phyloP scores from a whole-genome alignment of 2,329 filamentous ascomycete species.

The Clonostachys chloroleuca region DNA sequence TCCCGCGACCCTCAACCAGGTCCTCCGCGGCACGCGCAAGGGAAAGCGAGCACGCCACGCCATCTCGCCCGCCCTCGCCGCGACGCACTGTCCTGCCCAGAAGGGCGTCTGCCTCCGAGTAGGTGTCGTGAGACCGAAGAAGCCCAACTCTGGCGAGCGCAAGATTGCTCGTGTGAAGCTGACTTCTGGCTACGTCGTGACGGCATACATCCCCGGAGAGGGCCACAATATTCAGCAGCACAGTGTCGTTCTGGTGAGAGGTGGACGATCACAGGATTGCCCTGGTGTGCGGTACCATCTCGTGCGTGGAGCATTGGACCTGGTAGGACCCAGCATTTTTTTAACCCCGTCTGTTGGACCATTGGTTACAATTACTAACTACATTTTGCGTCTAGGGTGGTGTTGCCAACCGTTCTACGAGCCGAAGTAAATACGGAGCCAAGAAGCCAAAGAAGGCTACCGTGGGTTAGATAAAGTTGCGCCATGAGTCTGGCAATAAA shows the following conservation, averaged over 20 bases:
- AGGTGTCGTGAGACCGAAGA: conserved; percentile 92
- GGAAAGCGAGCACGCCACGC: conserved; percentile 79
- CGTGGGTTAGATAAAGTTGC: conserved; percentile 29
- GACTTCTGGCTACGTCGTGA: conserved; percentile 81
- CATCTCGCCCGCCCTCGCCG: conserved; percentile 77
- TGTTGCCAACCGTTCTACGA: conserved; percentile 78
- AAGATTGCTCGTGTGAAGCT: conserved; percentile 92
- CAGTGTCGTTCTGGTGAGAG: conserved; percentile 92
- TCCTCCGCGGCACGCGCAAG: conserved; percentile 71
- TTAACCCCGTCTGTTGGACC: no score
- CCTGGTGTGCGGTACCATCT: conserved; percentile 96
- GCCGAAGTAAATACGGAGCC: conserved; percentile 93
- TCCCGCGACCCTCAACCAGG: conserved; percentile 68
- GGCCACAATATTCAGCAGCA: conserved; percentile 99
- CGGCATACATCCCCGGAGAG: conserved; percentile 94
- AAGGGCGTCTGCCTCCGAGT: conserved; percentile 97
- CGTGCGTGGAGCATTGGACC: conserved; percentile 84
- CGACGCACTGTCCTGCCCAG: conserved; percentile 68
- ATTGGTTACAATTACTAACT: conserved; percentile 6
- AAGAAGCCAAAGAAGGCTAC: conserved; percentile 93
- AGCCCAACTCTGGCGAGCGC: conserved; percentile 95
- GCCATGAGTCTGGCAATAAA: not conserved
- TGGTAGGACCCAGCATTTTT: conserved; percentile 54
- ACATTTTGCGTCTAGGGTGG: conserved; percentile 59
- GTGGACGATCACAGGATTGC: conserved; percentile 92